Evolutionary conservation across 371 early-diverging fungal genomes (phyloP).

Genomic region (Mucor racemosus): DNA sequence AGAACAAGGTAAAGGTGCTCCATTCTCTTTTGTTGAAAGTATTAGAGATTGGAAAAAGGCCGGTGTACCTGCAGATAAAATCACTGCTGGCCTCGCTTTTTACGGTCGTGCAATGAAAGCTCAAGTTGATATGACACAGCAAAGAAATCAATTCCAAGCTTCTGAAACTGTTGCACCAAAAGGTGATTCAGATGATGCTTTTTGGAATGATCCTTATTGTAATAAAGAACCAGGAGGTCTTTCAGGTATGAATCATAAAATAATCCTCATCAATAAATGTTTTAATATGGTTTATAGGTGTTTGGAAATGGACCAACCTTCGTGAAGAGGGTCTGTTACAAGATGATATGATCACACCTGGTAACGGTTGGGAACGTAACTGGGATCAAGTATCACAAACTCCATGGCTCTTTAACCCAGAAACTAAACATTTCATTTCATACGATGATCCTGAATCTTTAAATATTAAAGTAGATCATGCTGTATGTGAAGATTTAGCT

Average conservation of each 20-base stretch:
- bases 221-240: slow-evolving; percentile 37
- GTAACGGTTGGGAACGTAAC: slow-evolving; percentile 56
- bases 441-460: slow-evolving; percentile 71
- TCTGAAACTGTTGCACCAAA: slow-evolving; percentile 49
- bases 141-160: slow-evolving; percentile 38
- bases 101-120: slow-evolving; percentile 69
- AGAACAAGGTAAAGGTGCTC: slow-evolving; percentile 51
- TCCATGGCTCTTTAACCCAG: slow-evolving; percentile 74
- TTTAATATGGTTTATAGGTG: slow-evolving; percentile 23
- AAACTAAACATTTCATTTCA: slow-evolving; percentile 58
- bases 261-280: neutral
- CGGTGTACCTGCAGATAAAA: slow-evolving; percentile 67
- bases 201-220: slow-evolving; percentile 52
- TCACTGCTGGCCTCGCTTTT: slow-evolving; percentile 70
- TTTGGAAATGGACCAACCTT: slow-evolving; percentile 71
- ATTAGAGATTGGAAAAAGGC: slow-evolving; percentile 64
- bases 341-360: slow-evolving; percentile 47
- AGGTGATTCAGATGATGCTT: slow-evolving; percentile 58
- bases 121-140: slow-evolving; percentile 52
- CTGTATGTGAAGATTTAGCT: slow-evolving; percentile 50
- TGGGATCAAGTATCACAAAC: slow-evolving; percentile 70
- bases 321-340: slow-evolving; percentile 56
- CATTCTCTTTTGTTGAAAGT: slow-evolving; percentile 58
- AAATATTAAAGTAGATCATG: slow-evolving; percentile 62
- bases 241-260: slow-evolving; percentile 32